Evolutionary conservation across 768 basidiomycete genomes (phyloP).

Genomic region (Lactarius sanguifluus): DNA sequence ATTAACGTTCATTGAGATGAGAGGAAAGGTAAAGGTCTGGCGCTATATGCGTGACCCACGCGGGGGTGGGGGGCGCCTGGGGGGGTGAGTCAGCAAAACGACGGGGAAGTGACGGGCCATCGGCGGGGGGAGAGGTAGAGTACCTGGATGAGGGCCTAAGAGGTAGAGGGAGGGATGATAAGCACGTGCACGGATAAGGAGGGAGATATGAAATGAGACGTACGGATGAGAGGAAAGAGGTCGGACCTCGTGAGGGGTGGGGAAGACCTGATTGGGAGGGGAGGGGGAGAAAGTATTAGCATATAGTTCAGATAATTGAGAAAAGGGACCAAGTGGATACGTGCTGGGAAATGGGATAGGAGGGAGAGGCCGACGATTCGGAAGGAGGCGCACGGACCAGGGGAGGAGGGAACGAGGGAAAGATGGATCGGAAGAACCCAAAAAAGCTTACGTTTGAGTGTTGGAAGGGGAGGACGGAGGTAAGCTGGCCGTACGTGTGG

Average conservation of each 20-base stretch:
- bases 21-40: background rate
- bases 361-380: conserved; percentile 19
- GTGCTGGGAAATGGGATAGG: conserved; percentile 16
- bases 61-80: conserved; percentile 9
- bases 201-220: background rate
- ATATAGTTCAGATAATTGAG: conserved; percentile 13
- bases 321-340: conserved; percentile 20
- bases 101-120: conserved; percentile 8
- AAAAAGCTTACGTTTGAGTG: conserved; percentile 29
- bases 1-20: conserved; percentile 27
- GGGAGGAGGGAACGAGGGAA: conserved; percentile 18
- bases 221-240: conserved; percentile 4
- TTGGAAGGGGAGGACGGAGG: conserved; percentile 16
- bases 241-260: conserved; percentile 15
- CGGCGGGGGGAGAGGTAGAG: conserved; percentile 5
- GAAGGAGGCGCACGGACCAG: conserved; percentile 24
- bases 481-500: conserved; percentile 25
- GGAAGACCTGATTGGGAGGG: conserved; percentile 21
- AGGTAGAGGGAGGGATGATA: conserved; percentile 6
- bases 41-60: conserved; percentile 16
- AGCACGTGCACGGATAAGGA: conserved; percentile 25
- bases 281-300: conserved; percentile 16
- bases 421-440: conserved; percentile 26
- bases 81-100: conserved; percentile 15
- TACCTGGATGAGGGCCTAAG: conserved; percentile 15